A percentile compares a stretch with the other conserved stretches of the same genome.
Conservation (phyloP, 78 protist species). For the Diacronema lutheri region DNA sequence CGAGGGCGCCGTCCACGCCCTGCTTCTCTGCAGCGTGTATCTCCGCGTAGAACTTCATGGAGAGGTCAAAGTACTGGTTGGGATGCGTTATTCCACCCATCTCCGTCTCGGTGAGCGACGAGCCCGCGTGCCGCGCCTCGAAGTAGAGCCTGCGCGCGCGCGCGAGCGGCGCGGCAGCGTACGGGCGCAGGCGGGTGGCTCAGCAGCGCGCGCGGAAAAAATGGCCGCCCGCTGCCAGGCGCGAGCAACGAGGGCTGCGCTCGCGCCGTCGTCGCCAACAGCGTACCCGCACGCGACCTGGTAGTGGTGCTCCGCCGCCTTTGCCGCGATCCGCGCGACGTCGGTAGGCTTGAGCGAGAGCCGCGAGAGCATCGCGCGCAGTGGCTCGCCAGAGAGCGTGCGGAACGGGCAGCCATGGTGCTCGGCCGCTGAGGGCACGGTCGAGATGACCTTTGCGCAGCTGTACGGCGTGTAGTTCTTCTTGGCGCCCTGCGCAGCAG, state of each 20-base stretch:
- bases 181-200: too few relatives aligned
- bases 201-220: too few relatives aligned
- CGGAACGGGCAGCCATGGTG: slow-evolving; percentile 72
- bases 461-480: not conserved
- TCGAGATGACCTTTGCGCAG: slow-evolving; percentile 54
- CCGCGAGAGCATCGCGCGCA: not conserved
- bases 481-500: too few relatives aligned
- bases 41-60: not conserved
- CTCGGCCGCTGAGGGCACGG: slow-evolving; percentile 32
- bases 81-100: slow-evolving; percentile 1
- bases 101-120: not conserved
- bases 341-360: not conserved
- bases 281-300: slow-evolving; percentile 50
- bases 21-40: not conserved
- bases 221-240: too few relatives aligned
- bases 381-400: too few relatives aligned
- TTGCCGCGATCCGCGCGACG: not conserved
- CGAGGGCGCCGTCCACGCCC: too few relatives aligned
- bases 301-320: slow-evolving; percentile 42
- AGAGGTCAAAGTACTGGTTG: slow-evolving; percentile 4
- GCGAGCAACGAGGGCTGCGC: too few relatives aligned
- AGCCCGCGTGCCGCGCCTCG: slow-evolving; percentile 35
- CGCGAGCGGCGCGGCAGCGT: too few relatives aligned
- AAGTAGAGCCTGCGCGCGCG: slow-evolving; percentile 17
- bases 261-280: too few relatives aligned